Evolutionary conservation across 495 filamentous ascomycete species (phyloP).

Genomic region (Penicillium psychrofluorescens): DNA sequence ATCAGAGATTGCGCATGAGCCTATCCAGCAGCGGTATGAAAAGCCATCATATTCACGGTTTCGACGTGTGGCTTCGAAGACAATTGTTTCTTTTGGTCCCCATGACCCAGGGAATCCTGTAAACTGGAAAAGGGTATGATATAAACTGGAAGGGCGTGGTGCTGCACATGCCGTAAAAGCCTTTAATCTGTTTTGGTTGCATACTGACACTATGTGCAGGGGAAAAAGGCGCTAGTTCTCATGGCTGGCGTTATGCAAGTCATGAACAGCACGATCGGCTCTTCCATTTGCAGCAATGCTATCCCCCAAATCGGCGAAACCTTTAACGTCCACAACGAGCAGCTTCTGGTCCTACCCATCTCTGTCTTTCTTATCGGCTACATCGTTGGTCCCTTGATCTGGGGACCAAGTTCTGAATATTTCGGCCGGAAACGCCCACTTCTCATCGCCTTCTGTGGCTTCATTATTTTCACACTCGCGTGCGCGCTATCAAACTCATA

Average conservation of each 20-base stretch:
- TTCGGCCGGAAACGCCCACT: slow-evolving; percentile 56
- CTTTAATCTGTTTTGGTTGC: neutral
- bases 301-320: slow-evolving; percentile 49
- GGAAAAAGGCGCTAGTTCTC: slow-evolving; percentile 51
- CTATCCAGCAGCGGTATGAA: slow-evolving; percentile 22
- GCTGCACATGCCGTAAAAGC: neutral
- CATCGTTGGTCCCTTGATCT: slow-evolving; percentile 54
- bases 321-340: slow-evolving; percentile 50
- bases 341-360: slow-evolving; percentile 60
- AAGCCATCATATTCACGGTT: slow-evolving; percentile 23
- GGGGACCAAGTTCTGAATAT: slow-evolving; percentile 63
- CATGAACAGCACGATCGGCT: slow-evolving; percentile 68
- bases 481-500: slow-evolving; percentile 61
- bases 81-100: slow-evolving; percentile 33
- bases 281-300: slow-evolving; percentile 57
- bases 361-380: slow-evolving; percentile 69
- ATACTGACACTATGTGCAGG: slow-evolving; percentile 17
- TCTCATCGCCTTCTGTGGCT: slow-evolving; percentile 51
- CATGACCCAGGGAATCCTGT: slow-evolving; percentile 61
- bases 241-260: slow-evolving; percentile 54
- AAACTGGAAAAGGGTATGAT: slow-evolving; percentile 44
- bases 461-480: slow-evolving; percentile 60
- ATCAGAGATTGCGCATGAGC: slow-evolving; percentile 19
- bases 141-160: neutral
- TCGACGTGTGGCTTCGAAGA: slow-evolving; percentile 25